Evolutionary conservation across 169 alveolate genomes (phyloP), one percentile per base, ranked within the genome.

Genomic region (Eimeria sp.): DNA sequence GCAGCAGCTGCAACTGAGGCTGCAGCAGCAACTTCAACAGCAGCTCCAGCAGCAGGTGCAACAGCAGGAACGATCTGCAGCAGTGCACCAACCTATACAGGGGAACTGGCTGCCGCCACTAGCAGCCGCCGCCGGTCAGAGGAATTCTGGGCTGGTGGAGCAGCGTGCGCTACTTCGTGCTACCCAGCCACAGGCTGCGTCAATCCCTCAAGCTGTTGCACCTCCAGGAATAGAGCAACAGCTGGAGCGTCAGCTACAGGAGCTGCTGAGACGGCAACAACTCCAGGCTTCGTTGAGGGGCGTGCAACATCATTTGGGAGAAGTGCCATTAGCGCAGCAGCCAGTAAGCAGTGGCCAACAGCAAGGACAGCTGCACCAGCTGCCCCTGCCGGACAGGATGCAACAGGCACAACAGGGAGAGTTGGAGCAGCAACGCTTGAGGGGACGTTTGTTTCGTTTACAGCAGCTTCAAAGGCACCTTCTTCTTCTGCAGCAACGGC

Each of bases 201-300:
- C 71, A 8, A 56, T 54, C 49, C 46, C 88, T 49, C 88, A 78
- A 58, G 0, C 58, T 83, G 60, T 62, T 33, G 74, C 58, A 56
- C 37, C 58, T 83, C 60, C 77, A 58, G 23, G 62, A 87, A 64
- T 87, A 60, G 93, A 87, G 56, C 93, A 89, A 37, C 72, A 72
- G 27, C 85, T 66, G 58, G 88, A 89, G 95, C 72, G 95, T 30
- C 95, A 89, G 87, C 76, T 71, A 16, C 95, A 89, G 87, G 87
- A 72, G 76, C 95, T 71, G 46, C 77, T 60, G 43, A 78, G 60
- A 62, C 74, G 78, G 74, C 95, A 89, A 52, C 95, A 88, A n/a
- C 87, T 71, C 62, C 95, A 89, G 58, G 88, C 77, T 33, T 56
- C 66, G 23, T 49, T 89, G 23, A 49, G 74, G 76, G 68, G 52